phyloP scores from a whole-genome alignment of 1,284 basidiomycete species.

The Pisolithus thermaeus region DNA sequence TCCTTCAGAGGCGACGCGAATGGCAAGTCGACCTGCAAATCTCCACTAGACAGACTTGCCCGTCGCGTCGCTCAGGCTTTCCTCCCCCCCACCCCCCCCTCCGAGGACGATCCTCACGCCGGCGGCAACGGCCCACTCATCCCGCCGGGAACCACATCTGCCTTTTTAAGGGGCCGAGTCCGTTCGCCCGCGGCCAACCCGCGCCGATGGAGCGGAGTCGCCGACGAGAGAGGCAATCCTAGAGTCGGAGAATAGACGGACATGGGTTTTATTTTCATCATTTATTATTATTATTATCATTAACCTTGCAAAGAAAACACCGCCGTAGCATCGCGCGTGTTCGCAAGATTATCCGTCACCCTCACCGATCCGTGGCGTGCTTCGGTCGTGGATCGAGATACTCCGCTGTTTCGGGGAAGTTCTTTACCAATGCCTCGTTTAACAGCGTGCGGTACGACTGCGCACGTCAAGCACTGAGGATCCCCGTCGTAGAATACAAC shows the following conservation, averaged over 20 bases:
- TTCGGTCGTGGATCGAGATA: conserved; percentile 16
- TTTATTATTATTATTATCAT: too few relatives aligned
- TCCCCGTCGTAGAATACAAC: background rate
- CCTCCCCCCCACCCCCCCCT: background rate
- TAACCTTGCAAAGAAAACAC: too few relatives aligned
- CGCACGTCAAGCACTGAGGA: background rate
- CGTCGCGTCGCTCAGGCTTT: background rate
- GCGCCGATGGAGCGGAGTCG: background rate
- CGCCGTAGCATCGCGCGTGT: too few relatives aligned
- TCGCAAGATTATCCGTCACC: background rate
- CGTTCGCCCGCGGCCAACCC: background rate
- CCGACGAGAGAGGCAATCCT: background rate
- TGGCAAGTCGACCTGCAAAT: background rate
- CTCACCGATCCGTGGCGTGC: conserved; percentile 10
- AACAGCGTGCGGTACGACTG: conserved; percentile 30
- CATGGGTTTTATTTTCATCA: background rate
- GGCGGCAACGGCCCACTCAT: background rate
- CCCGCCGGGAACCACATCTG: background rate
- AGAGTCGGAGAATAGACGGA: background rate
- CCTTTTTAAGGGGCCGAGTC: too few relatives aligned
- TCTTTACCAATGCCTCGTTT: conserved; percentile 28
- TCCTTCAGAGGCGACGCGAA: background rate
- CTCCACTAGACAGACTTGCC: background rate
- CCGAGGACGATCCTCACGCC: background rate
- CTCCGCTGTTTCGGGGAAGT: conserved; percentile 27